Evolutionary conservation across 2,329 filamentous ascomycete species (phyloP).

Genomic region (Onygena corvina): DNA sequence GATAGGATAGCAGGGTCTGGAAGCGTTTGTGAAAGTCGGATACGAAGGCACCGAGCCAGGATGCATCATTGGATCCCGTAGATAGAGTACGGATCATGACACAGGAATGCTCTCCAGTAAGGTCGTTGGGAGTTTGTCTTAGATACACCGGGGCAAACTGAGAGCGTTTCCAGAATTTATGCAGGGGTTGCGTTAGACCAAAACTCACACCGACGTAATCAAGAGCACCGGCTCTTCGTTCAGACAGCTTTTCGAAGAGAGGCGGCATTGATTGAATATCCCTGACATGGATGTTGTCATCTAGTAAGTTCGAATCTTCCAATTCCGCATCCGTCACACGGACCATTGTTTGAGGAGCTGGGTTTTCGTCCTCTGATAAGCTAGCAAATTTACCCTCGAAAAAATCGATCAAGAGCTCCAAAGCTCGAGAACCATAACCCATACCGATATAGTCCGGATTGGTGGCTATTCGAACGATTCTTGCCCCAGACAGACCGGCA

Average conservation of each 20-base stretch:
- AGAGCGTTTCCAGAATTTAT: conserved; percentile 93
- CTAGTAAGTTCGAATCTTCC: conserved; percentile 59
- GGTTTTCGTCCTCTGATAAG: conserved; percentile 57
- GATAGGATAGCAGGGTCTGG: conserved; percentile 75
- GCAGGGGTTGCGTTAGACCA: conserved; percentile 71
- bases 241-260: conserved; percentile 75
- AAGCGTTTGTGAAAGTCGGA: conserved; percentile 94
- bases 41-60: conserved; percentile 83
- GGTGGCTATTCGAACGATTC: conserved; percentile 87
- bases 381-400: conserved; percentile 87
- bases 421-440: conserved; percentile 84
- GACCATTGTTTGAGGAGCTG: conserved; percentile 49
- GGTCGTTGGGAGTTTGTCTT: conserved; percentile 85
- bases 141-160: conserved; percentile 83
- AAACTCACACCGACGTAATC: conserved; percentile 96
- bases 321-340: conserved; percentile 75
- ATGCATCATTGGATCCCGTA: conserved; percentile 49
- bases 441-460: conserved; percentile 86
- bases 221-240: conserved; percentile 64
- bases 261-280: conserved; percentile 89
- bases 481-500: conserved; percentile 78
- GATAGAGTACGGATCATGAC: conserved; percentile 83
- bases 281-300: conserved; percentile 79
- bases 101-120: conserved; percentile 94
- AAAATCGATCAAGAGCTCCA: conserved; percentile 79